Conservation (phyloP, 306 rosid species). For the Prunus campanulata region DNA sequence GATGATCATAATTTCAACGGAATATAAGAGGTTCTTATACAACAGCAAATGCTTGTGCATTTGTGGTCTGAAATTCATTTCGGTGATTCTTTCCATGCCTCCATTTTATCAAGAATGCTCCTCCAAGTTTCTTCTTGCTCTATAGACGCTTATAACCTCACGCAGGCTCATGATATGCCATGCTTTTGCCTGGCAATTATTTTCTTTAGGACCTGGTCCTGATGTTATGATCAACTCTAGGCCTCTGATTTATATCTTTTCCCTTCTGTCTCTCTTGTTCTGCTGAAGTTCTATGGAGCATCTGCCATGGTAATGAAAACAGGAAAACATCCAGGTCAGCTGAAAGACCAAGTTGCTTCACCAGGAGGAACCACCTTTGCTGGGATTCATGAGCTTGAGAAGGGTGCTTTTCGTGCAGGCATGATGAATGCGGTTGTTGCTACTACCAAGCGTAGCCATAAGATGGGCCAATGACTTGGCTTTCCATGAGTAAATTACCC, state of each 20-base stretch:
- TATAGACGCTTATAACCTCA: neutral
- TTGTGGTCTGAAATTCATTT: too few relatives aligned
- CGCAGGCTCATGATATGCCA: too few relatives aligned
- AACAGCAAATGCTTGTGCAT: too few relatives aligned
- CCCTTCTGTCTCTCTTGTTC: neutral
- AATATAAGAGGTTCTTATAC: too few relatives aligned
- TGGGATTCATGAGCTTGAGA: slow-evolving; percentile 86
- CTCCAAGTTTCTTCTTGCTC: neutral
- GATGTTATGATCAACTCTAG: neutral
- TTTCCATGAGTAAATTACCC: slow-evolving; percentile 30
- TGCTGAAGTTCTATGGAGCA: slow-evolving; percentile 75
- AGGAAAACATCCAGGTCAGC: slow-evolving; percentile 85
- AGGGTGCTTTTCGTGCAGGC: slow-evolving; percentile 75
- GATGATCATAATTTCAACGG: too few relatives aligned
- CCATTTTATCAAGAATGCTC: neutral
- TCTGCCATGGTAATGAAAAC: slow-evolving; percentile 63
- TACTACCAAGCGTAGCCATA: slow-evolving; percentile 64
- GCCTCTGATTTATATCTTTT: neutral
- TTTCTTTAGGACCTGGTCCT: neutral
- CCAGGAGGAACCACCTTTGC: slow-evolving; percentile 89
- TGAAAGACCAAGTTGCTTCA: slow-evolving; percentile 84
- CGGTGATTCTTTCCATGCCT: neutral
- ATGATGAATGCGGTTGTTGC: slow-evolving; percentile 90
- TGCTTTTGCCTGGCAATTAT: too few relatives aligned
- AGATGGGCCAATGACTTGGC: slow-evolving; percentile 29